phyloP scores from a whole-genome alignment of 306 rosid species.

The Lithocarpus polystachyus region DNA sequence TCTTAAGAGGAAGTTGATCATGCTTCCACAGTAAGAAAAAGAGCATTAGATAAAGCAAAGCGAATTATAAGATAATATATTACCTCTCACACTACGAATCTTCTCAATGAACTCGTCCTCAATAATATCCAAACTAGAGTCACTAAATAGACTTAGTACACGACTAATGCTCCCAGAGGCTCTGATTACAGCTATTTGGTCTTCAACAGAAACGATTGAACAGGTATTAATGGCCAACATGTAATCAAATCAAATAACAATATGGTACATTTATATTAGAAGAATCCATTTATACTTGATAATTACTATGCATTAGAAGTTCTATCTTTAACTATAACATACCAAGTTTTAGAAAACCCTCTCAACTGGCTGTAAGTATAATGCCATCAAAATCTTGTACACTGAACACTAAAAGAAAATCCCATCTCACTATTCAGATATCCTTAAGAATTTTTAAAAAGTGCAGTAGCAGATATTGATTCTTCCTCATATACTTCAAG shows the following conservation, averaged over 20 bases:
- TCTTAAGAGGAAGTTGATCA: not conserved
- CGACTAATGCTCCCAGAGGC: conserved; percentile 90
- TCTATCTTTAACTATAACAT: not conserved
- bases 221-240: conserved; percentile 1
- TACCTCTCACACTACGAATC: conserved; percentile 86
- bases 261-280: not conserved
- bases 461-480: conserved; percentile 3
- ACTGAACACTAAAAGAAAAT: conserved; percentile 5
- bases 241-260: not conserved
- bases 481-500: conserved; percentile 3
- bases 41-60: conserved; percentile 12
- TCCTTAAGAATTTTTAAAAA: not conserved
- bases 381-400: conserved; percentile 6
- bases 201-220: conserved; percentile 23
- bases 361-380: not conserved
- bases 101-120: conserved; percentile 87
- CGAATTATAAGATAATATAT: conserved; percentile 22
- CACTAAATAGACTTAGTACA: conserved; percentile 47
- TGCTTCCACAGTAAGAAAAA: not conserved
- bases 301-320: not conserved
- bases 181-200: conserved; percentile 82
- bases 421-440: not conserved
- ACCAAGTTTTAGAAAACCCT: not conserved
- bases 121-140: conserved; percentile 57
- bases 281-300: not conserved